These are phyloP conservation scores for Nicotiana otophora DNA, from an alignment of 257 asterid species.

Conservation along the genomic window DNA sequence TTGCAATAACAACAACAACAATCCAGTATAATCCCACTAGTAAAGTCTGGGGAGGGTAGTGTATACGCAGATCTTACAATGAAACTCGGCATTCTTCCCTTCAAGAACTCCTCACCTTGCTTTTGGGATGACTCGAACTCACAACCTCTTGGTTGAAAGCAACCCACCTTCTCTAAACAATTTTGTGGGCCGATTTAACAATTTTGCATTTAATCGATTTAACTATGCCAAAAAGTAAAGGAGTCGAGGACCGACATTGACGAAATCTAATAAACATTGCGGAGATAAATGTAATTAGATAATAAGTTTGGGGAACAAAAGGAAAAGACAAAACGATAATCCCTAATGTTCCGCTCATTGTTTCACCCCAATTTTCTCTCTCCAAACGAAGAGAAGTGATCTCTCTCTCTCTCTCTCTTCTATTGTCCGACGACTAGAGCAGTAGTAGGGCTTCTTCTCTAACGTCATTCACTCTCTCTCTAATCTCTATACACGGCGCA, in stretches of 20 bases:
- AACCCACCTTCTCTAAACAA: too few species aligned
- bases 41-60: too few species aligned
- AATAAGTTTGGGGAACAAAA: conserved; percentile 3
- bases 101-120: too few species aligned
- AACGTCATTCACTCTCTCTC: conserved; percentile 21
- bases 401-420: conserved; percentile 27
- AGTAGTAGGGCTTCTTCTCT: conserved; percentile 58
- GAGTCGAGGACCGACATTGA: background rate
- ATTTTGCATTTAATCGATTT: background rate
- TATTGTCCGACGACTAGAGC: conserved; percentile 30
- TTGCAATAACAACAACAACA: too few species aligned
- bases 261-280: background rate
- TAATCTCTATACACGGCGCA: conserved; percentile 39
- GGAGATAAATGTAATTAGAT: conserved; percentile 5
- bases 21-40: too few species aligned
- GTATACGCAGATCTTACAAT: too few species aligned
- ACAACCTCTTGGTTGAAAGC: too few species aligned
- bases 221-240: background rate
- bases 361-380: conserved; percentile 5
- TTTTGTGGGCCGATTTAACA: too few species aligned
- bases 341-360: conserved; percentile 2
- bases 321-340: background rate
- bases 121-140: too few species aligned
- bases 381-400: conserved; percentile 15
- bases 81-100: too few species aligned